Percentiles rank a stretch among this genome's conserved stretches.
phyloP scores from a whole-genome alignment of 1,284 basidiomycete species.

The Somion occarium region DNA sequence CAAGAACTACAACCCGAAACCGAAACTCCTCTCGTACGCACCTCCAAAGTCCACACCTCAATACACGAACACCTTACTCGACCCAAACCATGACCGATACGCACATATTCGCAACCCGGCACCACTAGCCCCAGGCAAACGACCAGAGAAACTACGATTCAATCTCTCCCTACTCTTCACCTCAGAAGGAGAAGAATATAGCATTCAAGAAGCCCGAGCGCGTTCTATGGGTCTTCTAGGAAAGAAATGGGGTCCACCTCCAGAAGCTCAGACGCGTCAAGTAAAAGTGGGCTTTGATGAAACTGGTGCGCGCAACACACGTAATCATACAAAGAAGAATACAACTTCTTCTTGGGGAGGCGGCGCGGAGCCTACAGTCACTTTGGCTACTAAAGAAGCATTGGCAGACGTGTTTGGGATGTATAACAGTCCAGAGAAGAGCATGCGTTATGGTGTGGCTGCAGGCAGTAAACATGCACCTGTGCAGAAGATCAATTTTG shows the following conservation, averaged over 20 bases:
- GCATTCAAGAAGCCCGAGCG: constrained; percentile 71
- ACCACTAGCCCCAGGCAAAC: constrained; percentile 59
- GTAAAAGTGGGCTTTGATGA: constrained; percentile 41
- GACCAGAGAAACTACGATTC: constrained; percentile 65
- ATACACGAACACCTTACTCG: constrained; percentile 3
- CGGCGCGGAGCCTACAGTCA: constrained; percentile 58
- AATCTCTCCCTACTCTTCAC: constrained; percentile 65
- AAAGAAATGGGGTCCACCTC: constrained; percentile 75
- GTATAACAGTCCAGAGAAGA: constrained; percentile 87
- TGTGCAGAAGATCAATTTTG: constrained; percentile 50
- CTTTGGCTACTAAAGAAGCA: constrained; percentile 86
- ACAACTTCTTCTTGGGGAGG: constrained; percentile 13
- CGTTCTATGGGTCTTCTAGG: constrained; percentile 72
- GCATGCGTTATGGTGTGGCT: constrained; percentile 39
- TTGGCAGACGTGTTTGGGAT: constrained; percentile 91
- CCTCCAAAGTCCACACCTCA: constrained; percentile 21
- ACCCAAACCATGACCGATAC: constrained; percentile 42
- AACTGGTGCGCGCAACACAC: constrained; percentile 36
- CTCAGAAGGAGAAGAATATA: constrained; percentile 63
- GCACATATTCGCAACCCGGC: constrained; percentile 52
- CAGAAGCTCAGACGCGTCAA: constrained; percentile 37
- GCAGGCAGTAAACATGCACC: constrained; percentile 69
- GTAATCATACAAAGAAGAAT: constrained; percentile 21
- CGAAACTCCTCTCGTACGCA: constrained; percentile 27
- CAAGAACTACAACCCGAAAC: constrained; percentile 35